phyloP scores from a whole-genome alignment of 1,139 yeast genomes.

The Lodderomyces parapsilosis region DNA sequence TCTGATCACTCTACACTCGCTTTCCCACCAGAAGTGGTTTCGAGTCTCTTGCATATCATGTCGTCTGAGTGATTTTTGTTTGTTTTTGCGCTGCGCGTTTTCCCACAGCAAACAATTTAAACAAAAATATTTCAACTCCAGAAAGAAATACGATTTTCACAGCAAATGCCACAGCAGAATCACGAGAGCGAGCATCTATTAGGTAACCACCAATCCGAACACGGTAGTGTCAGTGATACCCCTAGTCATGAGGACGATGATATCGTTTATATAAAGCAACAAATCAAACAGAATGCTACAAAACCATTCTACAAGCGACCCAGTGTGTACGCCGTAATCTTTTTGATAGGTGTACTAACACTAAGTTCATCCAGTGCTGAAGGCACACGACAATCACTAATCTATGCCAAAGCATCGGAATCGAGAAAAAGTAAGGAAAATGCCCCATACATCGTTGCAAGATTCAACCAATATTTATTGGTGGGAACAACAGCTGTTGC shows the following conservation, averaged over 20 bases:
- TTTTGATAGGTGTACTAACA: conserved; percentile 25
- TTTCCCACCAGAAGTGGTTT: too few species aligned
- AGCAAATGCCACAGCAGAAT: neutral
- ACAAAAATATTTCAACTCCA: neutral
- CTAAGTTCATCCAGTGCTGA: conserved; percentile 28
- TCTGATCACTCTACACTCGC: too few species aligned
- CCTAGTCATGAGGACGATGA: neutral
- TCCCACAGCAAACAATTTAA: neutral
- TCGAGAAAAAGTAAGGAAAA: conserved; percentile 22
- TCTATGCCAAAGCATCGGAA: neutral
- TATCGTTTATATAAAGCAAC: neutral
- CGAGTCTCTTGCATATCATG: too few species aligned
- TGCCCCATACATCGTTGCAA: conserved; percentile 31
- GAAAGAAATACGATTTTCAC: neutral
- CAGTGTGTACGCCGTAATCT: conserved; percentile 29
- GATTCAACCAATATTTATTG: conserved; percentile 25
- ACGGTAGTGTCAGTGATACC: neutral
- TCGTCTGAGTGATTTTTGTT: neutral
- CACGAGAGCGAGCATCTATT: neutral
- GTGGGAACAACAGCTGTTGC: conserved; percentile 25
- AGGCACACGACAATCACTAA: conserved; percentile 21
- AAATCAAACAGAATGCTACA: neutral
- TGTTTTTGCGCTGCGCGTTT: neutral
- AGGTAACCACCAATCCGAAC: neutral
- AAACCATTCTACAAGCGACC: conserved; percentile 22